Evolutionary conservation across 108 stramenopile species (phyloP), one percentile per base, ranked within the genome.

Genomic region (Cylindrotheca closterium): DNA sequence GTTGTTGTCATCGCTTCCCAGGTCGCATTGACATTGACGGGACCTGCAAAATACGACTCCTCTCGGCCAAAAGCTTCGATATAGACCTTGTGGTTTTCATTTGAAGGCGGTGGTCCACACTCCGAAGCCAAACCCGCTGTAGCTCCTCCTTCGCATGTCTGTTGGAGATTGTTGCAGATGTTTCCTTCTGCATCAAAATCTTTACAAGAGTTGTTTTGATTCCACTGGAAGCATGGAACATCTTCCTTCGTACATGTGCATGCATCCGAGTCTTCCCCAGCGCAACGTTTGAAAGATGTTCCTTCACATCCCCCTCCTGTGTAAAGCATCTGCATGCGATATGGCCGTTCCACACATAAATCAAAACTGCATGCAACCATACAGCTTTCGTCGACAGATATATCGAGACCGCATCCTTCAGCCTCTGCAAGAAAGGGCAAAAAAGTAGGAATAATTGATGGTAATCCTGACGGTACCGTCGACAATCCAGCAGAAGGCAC

Each of bases 321-420:
- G 15, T 51, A 37, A 21, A 47, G 47, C 49, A 62, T 51, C 32
- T 30, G 12, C 53, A 63, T 61, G 29, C 53, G 55, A 17, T 42
- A 61, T 3, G 60, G 61, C 27, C 70, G 60, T 15, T 55, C 55
- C 31, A 51, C 46, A 32, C 53, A 55, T 24, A 45, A 45, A 33
- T 63, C 62, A n/a, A 63, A 55, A 24, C 42, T n/a, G 31, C 55
- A 49, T 30, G 30, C 24, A 49, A 62, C 25, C 2, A 30, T n/a
- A n/a, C n/a, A 62, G 57, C 67, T 65, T 46, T 66, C 67, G 0
- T 37, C 55, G 26, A 64, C 17, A 22, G 0, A 28, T 7, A 68
- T 21, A 17, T 47, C 63, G 19, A 69, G 32, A 47, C 46, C 31
- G 56, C 66, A 67, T 8, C 19, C 17, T 12, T 45, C 25, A 23